These are phyloP conservation scores for Microsporum audouinii DNA, from an alignment of 2,329 filamentous ascomycete species.

Conservation along the genomic window DNA sequence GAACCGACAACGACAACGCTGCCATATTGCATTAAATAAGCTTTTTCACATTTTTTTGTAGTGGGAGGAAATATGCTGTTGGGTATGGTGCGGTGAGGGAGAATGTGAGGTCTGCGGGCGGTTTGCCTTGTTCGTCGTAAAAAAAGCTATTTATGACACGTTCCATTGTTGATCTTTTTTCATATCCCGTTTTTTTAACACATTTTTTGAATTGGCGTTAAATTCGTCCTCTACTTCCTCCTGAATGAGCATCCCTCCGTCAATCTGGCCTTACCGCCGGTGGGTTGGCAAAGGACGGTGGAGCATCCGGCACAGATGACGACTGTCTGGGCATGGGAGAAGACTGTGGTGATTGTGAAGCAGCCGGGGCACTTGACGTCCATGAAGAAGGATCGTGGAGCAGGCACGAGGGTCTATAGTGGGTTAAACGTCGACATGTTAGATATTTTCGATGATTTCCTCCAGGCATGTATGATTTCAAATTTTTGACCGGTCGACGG, in stretches of 20 bases:
- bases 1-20: conserved; percentile 6
- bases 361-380: conserved; percentile 99
- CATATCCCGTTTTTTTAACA: conserved; percentile 5
- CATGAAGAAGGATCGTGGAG: conserved; percentile 99
- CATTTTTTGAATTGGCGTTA: conserved; percentile 4
- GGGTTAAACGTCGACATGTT: neutral
- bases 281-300: conserved; percentile 98
- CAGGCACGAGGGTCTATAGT: conserved; percentile 75
- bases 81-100: neutral
- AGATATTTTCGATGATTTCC: conserved; percentile 3
- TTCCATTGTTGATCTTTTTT: conserved; percentile 5
- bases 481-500: neutral
- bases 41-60: conserved; percentile 7
- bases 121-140: neutral
- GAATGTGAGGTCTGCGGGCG: neutral
- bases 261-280: conserved; percentile 95
- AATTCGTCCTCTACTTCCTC: conserved; percentile 65
- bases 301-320: conserved; percentile 99
- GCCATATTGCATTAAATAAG: neutral
- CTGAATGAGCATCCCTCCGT: conserved; percentile 99
- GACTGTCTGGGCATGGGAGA: conserved; percentile 99
- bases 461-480: neutral
- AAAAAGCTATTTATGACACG: conserved; percentile 7
- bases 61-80: conserved; percentile 1
- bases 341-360: conserved; percentile 99